Evolutionary conservation across 1,139 yeast species (phyloP).

Genomic region (Saccharomyces hybrid): DNA sequence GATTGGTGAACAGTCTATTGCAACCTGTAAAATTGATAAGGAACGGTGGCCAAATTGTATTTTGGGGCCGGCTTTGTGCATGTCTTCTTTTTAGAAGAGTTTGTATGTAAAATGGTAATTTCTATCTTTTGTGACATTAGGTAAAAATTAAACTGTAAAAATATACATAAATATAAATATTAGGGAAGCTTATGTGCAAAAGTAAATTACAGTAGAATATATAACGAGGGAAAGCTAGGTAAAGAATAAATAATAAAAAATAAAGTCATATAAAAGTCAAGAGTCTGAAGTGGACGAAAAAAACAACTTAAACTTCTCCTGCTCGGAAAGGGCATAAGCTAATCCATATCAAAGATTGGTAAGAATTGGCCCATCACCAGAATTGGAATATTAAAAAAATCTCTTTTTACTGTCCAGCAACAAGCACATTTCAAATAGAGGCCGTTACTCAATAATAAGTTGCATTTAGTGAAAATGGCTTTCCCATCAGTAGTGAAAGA

Average conservation of each 20-base stretch:
- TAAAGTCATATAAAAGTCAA: background rate
- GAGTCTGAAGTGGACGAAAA: background rate
- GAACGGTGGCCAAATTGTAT: no score
- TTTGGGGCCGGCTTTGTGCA: no score
- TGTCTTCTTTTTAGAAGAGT: no score
- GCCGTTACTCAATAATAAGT: slow-evolving; percentile 43
- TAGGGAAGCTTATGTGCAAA: background rate
- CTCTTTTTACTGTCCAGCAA: slow-evolving; percentile 83
- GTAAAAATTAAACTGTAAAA: background rate
- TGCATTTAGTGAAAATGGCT: slow-evolving; percentile 57
- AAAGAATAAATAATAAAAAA: background rate
- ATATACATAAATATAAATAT: background rate
- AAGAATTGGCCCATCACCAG: slow-evolving; percentile 85
- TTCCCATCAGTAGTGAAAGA: background rate
- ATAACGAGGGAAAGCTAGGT: background rate
- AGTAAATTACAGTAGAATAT: background rate
- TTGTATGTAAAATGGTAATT: no score
- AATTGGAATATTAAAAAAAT: slow-evolving; percentile 88
- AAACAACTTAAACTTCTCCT: background rate
- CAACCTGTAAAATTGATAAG: no score
- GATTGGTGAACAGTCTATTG: no score
- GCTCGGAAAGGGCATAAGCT: background rate
- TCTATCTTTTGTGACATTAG: no score
- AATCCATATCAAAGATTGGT: slow-evolving; percentile 43
- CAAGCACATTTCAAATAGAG: slow-evolving; percentile 51